Percentiles rank a stretch among this genome's conserved stretches.
Evolutionary conservation across 257 asterid species (phyloP).

Genomic region (Lavandula angustifolia): DNA sequence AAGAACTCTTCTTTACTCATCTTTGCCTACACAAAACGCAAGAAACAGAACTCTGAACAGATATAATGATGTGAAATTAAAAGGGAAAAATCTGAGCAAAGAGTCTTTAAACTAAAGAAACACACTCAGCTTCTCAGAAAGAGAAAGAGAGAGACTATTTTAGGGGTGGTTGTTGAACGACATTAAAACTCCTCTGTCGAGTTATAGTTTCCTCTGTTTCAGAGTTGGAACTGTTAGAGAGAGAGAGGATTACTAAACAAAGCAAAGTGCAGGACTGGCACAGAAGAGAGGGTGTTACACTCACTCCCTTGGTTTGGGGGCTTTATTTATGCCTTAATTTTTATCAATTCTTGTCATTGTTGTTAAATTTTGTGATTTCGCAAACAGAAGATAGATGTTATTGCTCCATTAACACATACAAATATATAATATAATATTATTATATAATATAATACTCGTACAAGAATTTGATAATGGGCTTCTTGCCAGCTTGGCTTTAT

Average conservation of each 20-base stretch:
- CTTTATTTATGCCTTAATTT: conserved; percentile 42
- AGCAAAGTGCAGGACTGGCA: conserved; percentile 46
- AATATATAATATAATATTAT: no score
- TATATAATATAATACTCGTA: no score
- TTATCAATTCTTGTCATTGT: conserved; percentile 12
- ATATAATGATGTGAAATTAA: conserved; percentile 26
- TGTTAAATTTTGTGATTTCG: conserved; percentile 18
- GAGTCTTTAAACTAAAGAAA: conserved; percentile 19
- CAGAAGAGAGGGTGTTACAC: conserved; percentile 46
- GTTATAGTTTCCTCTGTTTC: conserved; percentile 56
- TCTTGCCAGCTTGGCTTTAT: no score
- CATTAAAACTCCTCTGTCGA: conserved; percentile 50
- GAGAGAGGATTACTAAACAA: conserved; percentile 33
- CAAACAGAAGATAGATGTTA: background rate
- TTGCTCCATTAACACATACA: no score
- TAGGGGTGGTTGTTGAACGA: conserved; percentile 55
- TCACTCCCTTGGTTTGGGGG: conserved; percentile 47
- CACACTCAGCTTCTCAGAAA: conserved; percentile 29
- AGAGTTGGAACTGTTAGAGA: conserved; percentile 50
- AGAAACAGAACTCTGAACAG: conserved; percentile 24
- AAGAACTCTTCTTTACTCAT: conserved; percentile 96
- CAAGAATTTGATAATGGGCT: no score
- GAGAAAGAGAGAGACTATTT: conserved; percentile 28
- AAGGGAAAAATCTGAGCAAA: conserved; percentile 56
- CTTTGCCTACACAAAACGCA: conserved; percentile 33